These are phyloP conservation scores for Xerocomus nothofagi DNA, from an alignment of 1,284 basidiomycete species.

Conservation along the genomic window DNA sequence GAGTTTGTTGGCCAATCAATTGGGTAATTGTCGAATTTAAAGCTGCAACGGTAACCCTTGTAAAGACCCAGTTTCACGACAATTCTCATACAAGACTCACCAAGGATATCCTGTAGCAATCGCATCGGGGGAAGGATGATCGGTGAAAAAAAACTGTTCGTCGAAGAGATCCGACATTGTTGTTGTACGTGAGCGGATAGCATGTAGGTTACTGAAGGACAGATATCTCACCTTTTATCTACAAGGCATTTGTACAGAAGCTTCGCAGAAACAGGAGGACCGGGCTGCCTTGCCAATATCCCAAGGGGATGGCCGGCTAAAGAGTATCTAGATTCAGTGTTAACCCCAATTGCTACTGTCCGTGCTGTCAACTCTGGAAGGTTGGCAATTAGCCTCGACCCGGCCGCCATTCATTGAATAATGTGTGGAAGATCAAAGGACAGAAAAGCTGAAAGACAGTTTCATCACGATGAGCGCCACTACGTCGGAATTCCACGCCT, in stretches of 20 bases:
- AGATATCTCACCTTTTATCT: constrained; percentile 17
- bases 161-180: constrained; percentile 9
- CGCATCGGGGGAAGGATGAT: background rate
- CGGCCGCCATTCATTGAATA: background rate
- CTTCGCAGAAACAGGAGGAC: background rate
- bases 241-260: background rate
- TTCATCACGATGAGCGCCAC: background rate
- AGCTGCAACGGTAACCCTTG: background rate
- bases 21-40: background rate
- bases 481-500: background rate
- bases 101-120: background rate
- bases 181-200: background rate
- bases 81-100: constrained; percentile 6
- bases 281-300: constrained; percentile 12
- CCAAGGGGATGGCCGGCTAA: background rate
- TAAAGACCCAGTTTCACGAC: constrained; percentile 1
- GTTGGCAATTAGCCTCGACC: background rate
- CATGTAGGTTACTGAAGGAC: background rate
- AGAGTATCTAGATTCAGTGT: background rate
- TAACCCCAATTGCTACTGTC: background rate
- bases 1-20: background rate
- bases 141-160: background rate
- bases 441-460: background rate
- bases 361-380: background rate
- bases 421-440: background rate